Base-by-base conservation (phyloP, 139 green algal species). In the Micromonas pusilla region DNA sequence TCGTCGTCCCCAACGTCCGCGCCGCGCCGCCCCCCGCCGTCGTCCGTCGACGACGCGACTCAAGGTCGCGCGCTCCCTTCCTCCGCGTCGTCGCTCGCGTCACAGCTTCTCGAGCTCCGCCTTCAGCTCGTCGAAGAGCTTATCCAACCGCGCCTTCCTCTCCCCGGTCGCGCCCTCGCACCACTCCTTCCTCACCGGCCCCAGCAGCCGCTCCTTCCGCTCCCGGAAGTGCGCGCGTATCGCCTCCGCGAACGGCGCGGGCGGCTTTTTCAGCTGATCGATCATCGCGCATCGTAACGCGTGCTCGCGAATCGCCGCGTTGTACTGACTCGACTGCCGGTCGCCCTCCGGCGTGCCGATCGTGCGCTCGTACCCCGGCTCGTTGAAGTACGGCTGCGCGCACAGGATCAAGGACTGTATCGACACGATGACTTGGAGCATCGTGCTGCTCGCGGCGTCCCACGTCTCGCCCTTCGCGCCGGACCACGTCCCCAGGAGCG, bases 401-500 rank as follows among this genome's bases (percentile, higher is more conserved):
- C 90, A 80, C 73, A 92, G 76, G 52, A 91, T 85, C 78, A 88
- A 84, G 72, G 65, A 74, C 78, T 94, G 90, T 30, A 96, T 89
- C 28, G 85, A 91, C 32, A 96, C 66, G 38, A 96, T 83, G 2
- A 91, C 81, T 77, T 95, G 91, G 54, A 88, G 92, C 25, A 94
- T 76, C 71, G 80, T 90, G 74, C 80, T 88, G 38, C 62, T 71
- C 63, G 63, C 45, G 32, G 68, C 1, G 63, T 70, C 63, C 63
- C 63, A 70, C 20, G 62, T 38, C 1, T 91, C 82, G 91, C 92
- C 79, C 91, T 86, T 26, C 85, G 87, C 72, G 23, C 86, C 87
- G 52, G 92, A 85, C 89, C 89, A 96, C 0, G 91, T 96, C 79
- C 89, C 89, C 52, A 93, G 84, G 65, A 97, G 86, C 0, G 82